Evolutionary conservation across 192 early-diverging fungal genomes (phyloP), one percentile per base, ranked within the genome.

Genomic region (Phlyctochytrium planicorne): DNA sequence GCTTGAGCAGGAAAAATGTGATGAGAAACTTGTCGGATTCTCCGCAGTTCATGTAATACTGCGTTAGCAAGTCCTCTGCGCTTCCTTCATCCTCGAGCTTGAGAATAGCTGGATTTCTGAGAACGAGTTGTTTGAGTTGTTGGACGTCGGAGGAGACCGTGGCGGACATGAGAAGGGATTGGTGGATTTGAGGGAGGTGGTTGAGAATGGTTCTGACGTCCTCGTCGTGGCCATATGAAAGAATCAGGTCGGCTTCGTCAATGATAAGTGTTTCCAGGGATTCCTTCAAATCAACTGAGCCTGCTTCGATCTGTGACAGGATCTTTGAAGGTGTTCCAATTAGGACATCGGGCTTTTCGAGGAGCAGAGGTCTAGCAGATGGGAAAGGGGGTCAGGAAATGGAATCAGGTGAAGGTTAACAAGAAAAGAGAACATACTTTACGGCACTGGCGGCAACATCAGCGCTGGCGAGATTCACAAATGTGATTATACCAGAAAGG

Each of bases 181-280:
- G 94, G 77, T 90, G 89, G 53, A 94, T 91, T 76, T 91, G 90
- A 53, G 95, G 94, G 64, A 94, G 72, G 55, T 84, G 82, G 12
- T 80, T 71, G 36, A 94, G 68, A 20, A 97, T 80, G 31, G 88
- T 85, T 53, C 85, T 82, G 33, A 99, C 74, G 72, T 99, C 97
- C 35, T 91, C 89, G 68, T 93, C 91, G 66, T 96, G 93, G 20
- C 95, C 97, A 78, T 93, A 99, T 35, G 91, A 93, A 56, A 95
- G 76, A 0, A 99, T 88, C 59, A 97, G 75, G 78, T 99, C 97
- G 0, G 95, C 95, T 78, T 99, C 97, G 61, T 98, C 97, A 52
- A 99, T 92, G 20, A 97, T 92, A 52, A 99, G 81, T 10, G 88
- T 91, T 61, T 94, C 90, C 37, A 96, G 75, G 6, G 76, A 68